Base-by-base conservation (phyloP, 1,284 basidiomycete species). In the Cutaneotrichosporon sp. region DNA sequence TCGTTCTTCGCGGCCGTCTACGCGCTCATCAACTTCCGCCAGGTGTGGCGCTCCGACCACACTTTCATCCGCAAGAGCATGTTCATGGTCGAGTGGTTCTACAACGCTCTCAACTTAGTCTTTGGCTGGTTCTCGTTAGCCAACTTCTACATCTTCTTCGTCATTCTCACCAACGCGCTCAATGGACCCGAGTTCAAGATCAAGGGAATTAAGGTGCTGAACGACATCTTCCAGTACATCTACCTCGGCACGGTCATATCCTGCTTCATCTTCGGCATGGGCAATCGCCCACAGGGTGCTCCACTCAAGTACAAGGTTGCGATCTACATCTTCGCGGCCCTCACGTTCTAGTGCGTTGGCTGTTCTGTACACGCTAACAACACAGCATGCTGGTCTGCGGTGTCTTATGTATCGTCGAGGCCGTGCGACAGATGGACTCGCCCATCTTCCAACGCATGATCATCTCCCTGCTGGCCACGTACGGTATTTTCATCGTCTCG, bases 121-220 rank as follows among this genome's bases (percentile, higher is more conserved):
- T 96, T 97, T 74, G 86, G 92, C 32, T 99, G 96, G 96, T 97
- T 98, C 79, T 71, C 74, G 55, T 86, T 95, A 60, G 94, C 91
- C 22, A 97, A 97, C 76, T 97, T 92, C 77, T 98, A 92, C 82
- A 84, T 98, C 60, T 97, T 98, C 82, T 98, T 97, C 81, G 92
- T 91, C 60, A 89, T 98, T 62, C 83, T 99, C 42, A 96, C 93
- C 4, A 90, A 89, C 6, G 91, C 92, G 0, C 78, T 99, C 63
- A 92, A 98, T 74, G 88, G 88, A 61, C 82, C 85, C 10, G 84
- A 85, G 0, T 93, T 96, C 72, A 80, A 84, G 10, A 81, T 95
- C 65, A 58, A 57, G 52, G 60, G 62, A 11, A 62, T 69, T 46
- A 21, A 31, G 6, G 63, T 65, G 13, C 57, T 62, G 57, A 52